Evolutionary conservation across 2,329 filamentous ascomycete genomes (phyloP), one percentile per base, ranked within the genome.

Genomic region (Alternaria panax): DNA sequence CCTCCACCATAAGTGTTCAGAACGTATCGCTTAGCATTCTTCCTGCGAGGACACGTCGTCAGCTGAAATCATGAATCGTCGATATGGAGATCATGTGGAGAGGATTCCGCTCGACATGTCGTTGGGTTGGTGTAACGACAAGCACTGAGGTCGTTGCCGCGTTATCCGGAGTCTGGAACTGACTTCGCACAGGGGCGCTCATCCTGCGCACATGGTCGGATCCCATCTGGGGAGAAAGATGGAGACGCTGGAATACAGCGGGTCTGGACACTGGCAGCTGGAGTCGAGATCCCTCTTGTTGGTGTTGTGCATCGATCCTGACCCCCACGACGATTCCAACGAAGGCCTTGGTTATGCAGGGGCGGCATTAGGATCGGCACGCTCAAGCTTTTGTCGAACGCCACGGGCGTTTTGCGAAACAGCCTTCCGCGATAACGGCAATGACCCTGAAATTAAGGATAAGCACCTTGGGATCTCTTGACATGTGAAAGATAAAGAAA

Each of bases 361-460:
- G 60, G 57, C 54, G 47, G 56, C 56, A 54, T 60, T 60, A 47
- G 54, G 63, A 63, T 65, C 63, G 60, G 54, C 57, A 32, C 38
- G 43, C 40, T 40, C 57, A 62, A 64, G 57, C 53, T 56, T 58
- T 54, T 38, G 40, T 43, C 54, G 42, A 48, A 47, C 45, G 54
- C 57, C 57, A 41, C 27, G 50, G 40, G 40, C 12, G 42, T 54
- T 51, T 51, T 51, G 57, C 38, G 18, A 60, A 65, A 60, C 63
- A 51, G 43, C 34, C 30, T 63, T 25, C 34, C 50, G 50, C 52
- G 63, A 61, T 61, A 63, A 65, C 41, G 45, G 50, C n/a, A 14
- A 6, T 25, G 56, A 25, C 34, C 42, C 45, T 59, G 51, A 59
- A 59, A 59, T 59, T 45, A 50, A 48, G 46, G 56, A 59, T 59